Conservation (phyloP, 345 rosid species). For the Jatropha curcas region DNA sequence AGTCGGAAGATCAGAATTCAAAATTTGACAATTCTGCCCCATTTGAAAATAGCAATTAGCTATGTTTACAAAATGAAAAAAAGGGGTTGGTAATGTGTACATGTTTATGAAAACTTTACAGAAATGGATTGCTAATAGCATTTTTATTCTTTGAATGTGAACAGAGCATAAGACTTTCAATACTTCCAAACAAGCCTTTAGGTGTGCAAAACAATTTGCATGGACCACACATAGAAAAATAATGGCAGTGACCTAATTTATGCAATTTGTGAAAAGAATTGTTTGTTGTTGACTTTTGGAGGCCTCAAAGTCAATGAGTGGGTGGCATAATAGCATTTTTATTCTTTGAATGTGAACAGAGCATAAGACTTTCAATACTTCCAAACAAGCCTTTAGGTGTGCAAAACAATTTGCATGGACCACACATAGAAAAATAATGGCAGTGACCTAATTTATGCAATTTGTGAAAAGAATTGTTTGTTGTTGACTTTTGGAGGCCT, state of each 20-base stretch:
- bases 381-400: not conserved
- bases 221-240: not conserved
- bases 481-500: not conserved
- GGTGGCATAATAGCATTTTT: not conserved
- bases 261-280: no score
- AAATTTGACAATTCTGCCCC: no score
- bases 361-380: not conserved
- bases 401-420: not conserved
- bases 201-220: not conserved
- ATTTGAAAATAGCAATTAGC: no score
- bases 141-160: not conserved
- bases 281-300: not conserved
- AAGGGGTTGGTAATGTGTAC: constrained; percentile 1
- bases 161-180: not conserved
- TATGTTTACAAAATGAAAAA: no score
- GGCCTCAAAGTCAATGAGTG: not conserved
- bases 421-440: not conserved
- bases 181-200: not conserved
- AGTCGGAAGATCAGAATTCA: no score
- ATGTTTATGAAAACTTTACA: not conserved
- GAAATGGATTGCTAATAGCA: no score
- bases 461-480: no score
- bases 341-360: not conserved
- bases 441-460: not conserved
- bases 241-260: not conserved